These are phyloP conservation scores for Plectranthus barbatus DNA, from an alignment of 257 asterid genomes.

Conservation along the genomic window DNA sequence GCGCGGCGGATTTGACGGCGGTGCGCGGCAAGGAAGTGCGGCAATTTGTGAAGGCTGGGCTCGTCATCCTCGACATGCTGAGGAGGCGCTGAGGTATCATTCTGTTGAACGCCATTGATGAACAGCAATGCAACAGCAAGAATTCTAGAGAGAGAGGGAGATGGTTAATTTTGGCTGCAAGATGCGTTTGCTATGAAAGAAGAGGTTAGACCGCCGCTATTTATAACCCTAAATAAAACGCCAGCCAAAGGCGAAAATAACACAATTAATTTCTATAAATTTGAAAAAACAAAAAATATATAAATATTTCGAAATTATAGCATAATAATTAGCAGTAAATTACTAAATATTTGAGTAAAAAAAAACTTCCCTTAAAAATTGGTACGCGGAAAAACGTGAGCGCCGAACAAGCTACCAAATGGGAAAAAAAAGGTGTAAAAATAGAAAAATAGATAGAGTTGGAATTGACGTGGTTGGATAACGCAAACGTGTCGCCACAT, in stretches of 20 bases:
- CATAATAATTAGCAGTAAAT: no score
- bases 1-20: conserved; percentile 30
- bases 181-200: neutral
- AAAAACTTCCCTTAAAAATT: no score
- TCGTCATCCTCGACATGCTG: conserved; percentile 36
- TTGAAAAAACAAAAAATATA: neutral
- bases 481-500: no score
- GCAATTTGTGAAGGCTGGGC: conserved; percentile 39
- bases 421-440: no score
- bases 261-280: neutral
- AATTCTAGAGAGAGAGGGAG: neutral
- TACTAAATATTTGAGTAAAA: no score
- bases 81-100: conserved; percentile 42
- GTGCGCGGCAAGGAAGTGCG: conserved; percentile 51
- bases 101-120: conserved; percentile 64
- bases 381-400: no score
- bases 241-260: conserved; percentile 4
- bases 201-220: conserved; percentile 4
- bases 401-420: no score
- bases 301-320: neutral
- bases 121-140: neutral
- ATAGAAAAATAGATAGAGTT: no score
- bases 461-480: no score
- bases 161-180: neutral
- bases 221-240: conserved; percentile 2